Conservation (phyloP, 108 stramenopile genomes). For the Chaetoceros muelleri region DNA sequence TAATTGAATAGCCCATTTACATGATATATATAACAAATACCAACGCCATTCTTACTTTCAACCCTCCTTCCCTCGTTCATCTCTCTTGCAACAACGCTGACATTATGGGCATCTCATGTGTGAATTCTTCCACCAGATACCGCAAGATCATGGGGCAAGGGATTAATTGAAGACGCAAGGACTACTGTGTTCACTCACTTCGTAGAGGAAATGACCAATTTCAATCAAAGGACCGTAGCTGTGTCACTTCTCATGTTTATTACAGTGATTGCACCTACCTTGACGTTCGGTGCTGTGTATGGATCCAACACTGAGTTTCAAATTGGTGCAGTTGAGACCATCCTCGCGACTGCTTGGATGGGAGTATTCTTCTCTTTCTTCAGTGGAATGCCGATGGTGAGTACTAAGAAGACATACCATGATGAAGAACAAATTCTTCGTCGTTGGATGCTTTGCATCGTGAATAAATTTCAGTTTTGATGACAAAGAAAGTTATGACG, state of each 20-base stretch:
- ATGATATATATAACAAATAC: not conserved
- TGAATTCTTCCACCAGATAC: not conserved
- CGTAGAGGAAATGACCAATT: conserved; percentile 34
- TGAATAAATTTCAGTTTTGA: no score
- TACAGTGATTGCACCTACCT: conserved; percentile 21
- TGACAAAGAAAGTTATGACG: no score
- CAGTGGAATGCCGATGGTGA: not conserved
- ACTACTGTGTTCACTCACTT: not conserved
- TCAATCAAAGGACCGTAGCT: conserved; percentile 39
- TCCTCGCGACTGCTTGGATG: not conserved
- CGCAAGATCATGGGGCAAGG: not conserved
- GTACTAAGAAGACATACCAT: no score
- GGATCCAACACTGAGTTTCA: conserved; percentile 8
- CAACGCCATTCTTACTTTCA: not conserved
- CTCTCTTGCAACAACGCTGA: no score
- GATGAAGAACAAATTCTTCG: no score
- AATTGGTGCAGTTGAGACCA: conserved; percentile 11
- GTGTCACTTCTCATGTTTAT: conserved; percentile 24
- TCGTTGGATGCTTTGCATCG: no score
- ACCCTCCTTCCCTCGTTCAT: not conserved
- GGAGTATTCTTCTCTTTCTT: not conserved
- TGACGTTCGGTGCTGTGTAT: conserved; percentile 26
- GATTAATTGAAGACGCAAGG: not conserved
- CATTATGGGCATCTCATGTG: no score
- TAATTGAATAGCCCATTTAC: not conserved